A percentile compares a stretch with the other conserved stretches of the same genome.
These are phyloP conservation scores for Cercospora brassicicola DNA, from an alignment of 2,329 filamentous ascomycete species.

Conservation along the genomic window DNA sequence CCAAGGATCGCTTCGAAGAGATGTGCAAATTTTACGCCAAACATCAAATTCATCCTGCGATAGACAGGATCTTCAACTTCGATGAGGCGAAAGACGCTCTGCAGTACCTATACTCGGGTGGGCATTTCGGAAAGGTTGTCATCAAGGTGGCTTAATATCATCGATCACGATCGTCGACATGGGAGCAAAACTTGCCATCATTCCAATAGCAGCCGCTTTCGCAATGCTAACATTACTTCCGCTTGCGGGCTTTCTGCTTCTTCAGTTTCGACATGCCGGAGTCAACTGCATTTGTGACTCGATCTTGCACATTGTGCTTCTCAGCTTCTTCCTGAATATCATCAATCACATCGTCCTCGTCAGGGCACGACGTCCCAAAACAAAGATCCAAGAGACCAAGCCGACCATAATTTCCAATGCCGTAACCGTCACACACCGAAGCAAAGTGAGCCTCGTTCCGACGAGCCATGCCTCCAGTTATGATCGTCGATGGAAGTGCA, in stretches of 20 bases:
- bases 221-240: slow-evolving; percentile 3
- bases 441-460: slow-evolving; percentile 60
- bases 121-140: slow-evolving; percentile 43
- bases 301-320: slow-evolving; percentile 54
- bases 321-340: slow-evolving; percentile 58
- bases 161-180: neutral
- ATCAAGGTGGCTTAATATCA: slow-evolving; percentile 31
- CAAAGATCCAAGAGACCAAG: slow-evolving; percentile 62
- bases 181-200: neutral
- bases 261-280: slow-evolving; percentile 20
- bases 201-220: neutral
- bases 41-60: slow-evolving; percentile 45
- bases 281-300: slow-evolving; percentile 40
- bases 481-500: slow-evolving; percentile 58
- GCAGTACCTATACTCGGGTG: slow-evolving; percentile 40
- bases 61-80: slow-evolving; percentile 45
- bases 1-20: slow-evolving; percentile 53
- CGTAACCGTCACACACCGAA: slow-evolving; percentile 36
- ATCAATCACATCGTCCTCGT: slow-evolving; percentile 55
- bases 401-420: slow-evolving; percentile 45
- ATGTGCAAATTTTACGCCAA: slow-evolving; percentile 46
- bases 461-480: slow-evolving; percentile 60
- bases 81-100: slow-evolving; percentile 39
- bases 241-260: slow-evolving; percentile 15
- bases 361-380: slow-evolving; percentile 51